Conservation (phyloP, 2,329 filamentous ascomycete species). For the Aspergillus hortae region DNA sequence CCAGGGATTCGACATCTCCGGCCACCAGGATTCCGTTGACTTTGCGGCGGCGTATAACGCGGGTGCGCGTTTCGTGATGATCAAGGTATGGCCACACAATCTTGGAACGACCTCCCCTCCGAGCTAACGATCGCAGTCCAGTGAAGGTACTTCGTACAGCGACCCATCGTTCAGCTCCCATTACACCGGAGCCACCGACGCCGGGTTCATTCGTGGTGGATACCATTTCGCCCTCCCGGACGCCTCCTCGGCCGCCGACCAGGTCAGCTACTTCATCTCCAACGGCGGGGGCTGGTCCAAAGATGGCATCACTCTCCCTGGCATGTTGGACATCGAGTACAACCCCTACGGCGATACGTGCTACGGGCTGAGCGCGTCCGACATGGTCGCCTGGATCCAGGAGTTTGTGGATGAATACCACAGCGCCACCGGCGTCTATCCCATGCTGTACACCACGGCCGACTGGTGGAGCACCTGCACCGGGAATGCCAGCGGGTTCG, state of each 20-base stretch:
- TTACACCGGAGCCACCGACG: conserved; percentile 49
- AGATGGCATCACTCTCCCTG: conserved; percentile 54
- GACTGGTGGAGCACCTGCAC: conserved; percentile 55
- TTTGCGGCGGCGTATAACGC: conserved; percentile 8
- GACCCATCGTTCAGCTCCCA: conserved; percentile 47
- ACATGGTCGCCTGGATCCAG: conserved; percentile 53
- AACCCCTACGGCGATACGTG: conserved; percentile 37
- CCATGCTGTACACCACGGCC: conserved; percentile 51
- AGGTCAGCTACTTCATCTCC: conserved; percentile 50
- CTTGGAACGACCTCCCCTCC: too few relatives aligned
- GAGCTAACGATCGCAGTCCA: conserved; percentile 39
- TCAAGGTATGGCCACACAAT: conserved; percentile 1
- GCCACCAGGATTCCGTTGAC: conserved; percentile 9
- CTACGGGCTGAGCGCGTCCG: conserved; percentile 42
- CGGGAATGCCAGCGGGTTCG: conserved; percentile 46
- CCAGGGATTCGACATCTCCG: conserved; percentile 14
- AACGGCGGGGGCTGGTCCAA: conserved; percentile 53
- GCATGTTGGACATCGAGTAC: conserved; percentile 55
- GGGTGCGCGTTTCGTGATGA: conserved; percentile 11
- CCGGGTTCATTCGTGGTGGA: conserved; percentile 52
- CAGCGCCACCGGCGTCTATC: conserved; percentile 44
- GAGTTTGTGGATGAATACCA: conserved; percentile 52
- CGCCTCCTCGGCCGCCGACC: conserved; percentile 40
- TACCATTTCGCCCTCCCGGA: conserved; percentile 55
- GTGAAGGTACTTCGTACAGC: conserved; percentile 48